These are phyloP conservation scores for Ramularia endophylla DNA, from an alignment of 2,329 filamentous ascomycete genomes.

Conservation along the genomic window DNA sequence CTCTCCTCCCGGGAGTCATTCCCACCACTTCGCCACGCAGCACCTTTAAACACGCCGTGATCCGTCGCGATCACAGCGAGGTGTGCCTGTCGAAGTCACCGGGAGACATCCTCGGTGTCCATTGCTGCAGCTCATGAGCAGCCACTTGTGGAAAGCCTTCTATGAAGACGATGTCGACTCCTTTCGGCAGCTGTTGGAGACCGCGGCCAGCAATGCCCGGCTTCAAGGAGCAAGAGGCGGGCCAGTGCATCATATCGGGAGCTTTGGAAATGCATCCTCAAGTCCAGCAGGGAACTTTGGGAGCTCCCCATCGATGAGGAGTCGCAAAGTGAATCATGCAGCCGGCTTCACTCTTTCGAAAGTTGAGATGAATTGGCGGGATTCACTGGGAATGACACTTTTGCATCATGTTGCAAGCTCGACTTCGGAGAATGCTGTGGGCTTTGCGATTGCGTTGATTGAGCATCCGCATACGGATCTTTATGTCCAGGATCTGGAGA, in stretches of 20 bases:
- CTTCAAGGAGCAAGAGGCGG: conserved; percentile 37
- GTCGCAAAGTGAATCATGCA: conserved; percentile 32
- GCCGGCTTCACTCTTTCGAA: conserved; percentile 46
- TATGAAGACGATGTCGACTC: conserved; percentile 96
- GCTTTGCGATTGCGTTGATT: conserved; percentile 73
- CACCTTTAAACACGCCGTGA: conserved; percentile 93
- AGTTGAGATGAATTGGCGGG: conserved; percentile 76
- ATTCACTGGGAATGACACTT: conserved; percentile 73
- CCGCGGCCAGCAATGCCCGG: conserved; percentile 56
- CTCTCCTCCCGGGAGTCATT: conserved; percentile 20
- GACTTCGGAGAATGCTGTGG: conserved; percentile 58
- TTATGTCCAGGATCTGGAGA: conserved; percentile 82
- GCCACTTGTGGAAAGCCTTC: conserved; percentile 93
- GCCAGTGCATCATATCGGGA: conserved; percentile 24
- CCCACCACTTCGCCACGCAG: conserved; percentile 47
- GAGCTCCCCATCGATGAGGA: conserved; percentile 41
- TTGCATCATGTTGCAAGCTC: conserved; percentile 81
- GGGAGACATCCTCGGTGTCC: conserved; percentile 33
- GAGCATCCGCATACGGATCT: conserved; percentile 79
- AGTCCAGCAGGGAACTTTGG: conserved; percentile 41
- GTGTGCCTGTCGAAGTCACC: conserved; percentile 58
- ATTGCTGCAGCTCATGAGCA: conserved; percentile 68
- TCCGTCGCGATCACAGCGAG: conserved; percentile 83
- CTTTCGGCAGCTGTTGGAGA: conserved; percentile 83
- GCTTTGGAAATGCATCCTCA: conserved; percentile 28